These are phyloP conservation scores for Aspergillus transmontanensis DNA, from an alignment of 2,329 filamentous ascomycete genomes.

Conservation along the genomic window DNA sequence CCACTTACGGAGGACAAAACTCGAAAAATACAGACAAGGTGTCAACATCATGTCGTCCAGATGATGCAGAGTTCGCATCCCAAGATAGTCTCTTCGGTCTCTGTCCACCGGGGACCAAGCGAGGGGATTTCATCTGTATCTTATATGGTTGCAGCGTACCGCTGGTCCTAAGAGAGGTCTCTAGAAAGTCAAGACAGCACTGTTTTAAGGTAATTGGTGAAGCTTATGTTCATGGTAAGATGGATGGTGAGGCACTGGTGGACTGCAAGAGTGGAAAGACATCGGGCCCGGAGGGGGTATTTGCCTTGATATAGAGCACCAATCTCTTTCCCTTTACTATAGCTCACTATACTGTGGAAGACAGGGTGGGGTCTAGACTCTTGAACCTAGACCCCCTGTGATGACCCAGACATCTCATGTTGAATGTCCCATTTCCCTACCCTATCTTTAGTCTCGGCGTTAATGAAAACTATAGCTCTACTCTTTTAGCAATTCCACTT, in stretches of 20 bases:
- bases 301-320: neutral
- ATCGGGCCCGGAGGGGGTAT: neutral
- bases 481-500: too few relatives aligned
- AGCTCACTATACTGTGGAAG: neutral
- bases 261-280: neutral
- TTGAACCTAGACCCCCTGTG: too few relatives aligned
- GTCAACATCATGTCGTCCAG: neutral
- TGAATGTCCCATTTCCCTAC: too few relatives aligned
- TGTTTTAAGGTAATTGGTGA: neutral
- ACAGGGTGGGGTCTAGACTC: too few relatives aligned
- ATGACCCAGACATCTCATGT: too few relatives aligned
- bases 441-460: too few relatives aligned
- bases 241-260: neutral
- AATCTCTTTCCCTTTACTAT: fast-evolving
- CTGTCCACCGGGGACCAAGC: neutral
- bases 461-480: too few relatives aligned
- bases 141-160: neutral
- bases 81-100: neutral
- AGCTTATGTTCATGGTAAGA: neutral
- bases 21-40: neutral
- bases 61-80: neutral
- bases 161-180: neutral
- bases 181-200: neutral
- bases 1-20: neutral
- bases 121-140: neutral